A percentile compares a stretch with the other conserved stretches of the same genome.
These are phyloP conservation scores for Aureobasidium vineae DNA, from an alignment of 2,329 filamentous ascomycete species.

Conservation along the genomic window DNA sequence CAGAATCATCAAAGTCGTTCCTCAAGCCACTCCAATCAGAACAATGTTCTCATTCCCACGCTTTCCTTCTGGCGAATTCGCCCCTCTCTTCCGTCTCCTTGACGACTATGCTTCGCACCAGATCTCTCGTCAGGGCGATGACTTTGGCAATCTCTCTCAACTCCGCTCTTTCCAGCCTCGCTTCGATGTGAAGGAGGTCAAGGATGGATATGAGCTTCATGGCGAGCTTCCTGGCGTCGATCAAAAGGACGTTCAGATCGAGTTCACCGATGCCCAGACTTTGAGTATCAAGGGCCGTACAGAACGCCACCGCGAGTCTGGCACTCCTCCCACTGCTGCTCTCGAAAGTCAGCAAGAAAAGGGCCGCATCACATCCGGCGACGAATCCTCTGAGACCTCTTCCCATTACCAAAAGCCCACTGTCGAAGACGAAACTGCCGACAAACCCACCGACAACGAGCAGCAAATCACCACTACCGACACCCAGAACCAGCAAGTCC, in stretches of 20 bases:
- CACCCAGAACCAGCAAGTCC: conserved; percentile 17
- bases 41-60: conserved; percentile 40
- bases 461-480: conserved; percentile 26
- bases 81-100: conserved; percentile 48
- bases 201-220: conserved; percentile 69
- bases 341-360: conserved; percentile 45
- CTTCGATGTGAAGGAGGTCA: conserved; percentile 74
- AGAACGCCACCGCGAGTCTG: conserved; percentile 62
- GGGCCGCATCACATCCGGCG: conserved; percentile 31
- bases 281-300: conserved; percentile 67
- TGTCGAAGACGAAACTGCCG: conserved; percentile 57
- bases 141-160: conserved; percentile 27
- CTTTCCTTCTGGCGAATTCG: conserved; percentile 39
- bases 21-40: conserved; percentile 32
- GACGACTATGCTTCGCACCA: conserved; percentile 47
- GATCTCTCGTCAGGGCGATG: conserved; percentile 32
- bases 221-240: conserved; percentile 75
- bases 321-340: conserved; percentile 51
- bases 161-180: conserved; percentile 66
- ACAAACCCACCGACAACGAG: conserved; percentile 19
- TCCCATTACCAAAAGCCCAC: conserved; percentile 56
- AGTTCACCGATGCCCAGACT: conserved; percentile 75
- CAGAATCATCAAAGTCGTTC: conserved; percentile 32
- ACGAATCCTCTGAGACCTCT: conserved; percentile 27
- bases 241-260: conserved; percentile 71